These are phyloP conservation scores for Tolypocladium album DNA, from an alignment of 2,329 filamentous ascomycete species.

Conservation along the genomic window DNA sequence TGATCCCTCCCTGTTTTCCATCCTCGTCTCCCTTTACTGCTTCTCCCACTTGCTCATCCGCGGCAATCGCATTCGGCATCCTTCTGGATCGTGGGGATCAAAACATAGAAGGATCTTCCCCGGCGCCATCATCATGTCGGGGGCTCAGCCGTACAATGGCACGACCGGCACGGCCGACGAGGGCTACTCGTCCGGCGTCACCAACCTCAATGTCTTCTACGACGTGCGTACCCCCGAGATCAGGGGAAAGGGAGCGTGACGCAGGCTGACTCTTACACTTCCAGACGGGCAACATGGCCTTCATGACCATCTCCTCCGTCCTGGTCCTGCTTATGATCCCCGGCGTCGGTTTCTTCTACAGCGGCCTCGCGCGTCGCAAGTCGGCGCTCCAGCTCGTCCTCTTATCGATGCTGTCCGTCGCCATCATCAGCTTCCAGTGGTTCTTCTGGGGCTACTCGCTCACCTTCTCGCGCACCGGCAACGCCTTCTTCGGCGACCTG, in stretches of 20 bases:
- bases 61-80: background rate
- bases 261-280: background rate
- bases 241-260: background rate
- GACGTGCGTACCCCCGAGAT: conserved; percentile 40
- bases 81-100: background rate
- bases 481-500: conserved; percentile 68
- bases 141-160: conserved; percentile 35
- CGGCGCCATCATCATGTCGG: conserved; percentile 10
- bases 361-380: conserved; percentile 78
- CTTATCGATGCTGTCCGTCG: conserved; percentile 72
- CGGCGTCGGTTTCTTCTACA: conserved; percentile 92
- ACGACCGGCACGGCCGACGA: conserved; percentile 35
- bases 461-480: conserved; percentile 71
- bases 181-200: conserved; percentile 39
- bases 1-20: background rate
- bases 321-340: conserved; percentile 89
- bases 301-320: conserved; percentile 65
- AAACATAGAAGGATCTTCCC: background rate
- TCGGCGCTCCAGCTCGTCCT: conserved; percentile 80
- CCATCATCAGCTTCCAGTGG: conserved; percentile 80
- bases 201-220: conserved; percentile 79
- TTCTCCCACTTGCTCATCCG: background rate
- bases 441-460: conserved; percentile 93
- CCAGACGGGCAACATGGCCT: conserved; percentile 71
- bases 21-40: background rate